Percentiles rank a stretch among this genome's conserved stretches.
Conservation (phyloP, 768 basidiomycete genomes). For the Suillus placidus region DNA sequence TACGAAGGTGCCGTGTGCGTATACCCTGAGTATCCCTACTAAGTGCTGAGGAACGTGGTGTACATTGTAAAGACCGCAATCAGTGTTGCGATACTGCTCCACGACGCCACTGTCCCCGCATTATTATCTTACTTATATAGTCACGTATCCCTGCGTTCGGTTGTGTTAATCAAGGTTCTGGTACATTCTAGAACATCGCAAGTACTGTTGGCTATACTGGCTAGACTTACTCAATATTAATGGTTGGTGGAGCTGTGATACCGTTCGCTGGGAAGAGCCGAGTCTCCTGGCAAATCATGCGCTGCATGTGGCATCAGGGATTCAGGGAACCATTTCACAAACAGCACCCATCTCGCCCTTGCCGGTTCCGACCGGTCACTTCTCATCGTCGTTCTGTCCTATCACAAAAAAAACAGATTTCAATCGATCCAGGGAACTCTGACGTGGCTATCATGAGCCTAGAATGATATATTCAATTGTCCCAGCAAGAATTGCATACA, state of each 20-base stretch:
- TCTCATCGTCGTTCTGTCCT: background rate
- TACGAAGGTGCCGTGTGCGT: background rate
- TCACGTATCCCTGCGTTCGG: background rate
- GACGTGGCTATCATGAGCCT: constrained; percentile 3
- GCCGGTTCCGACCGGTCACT: constrained; percentile 6
- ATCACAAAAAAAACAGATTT: background rate
- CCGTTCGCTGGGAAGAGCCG: background rate
- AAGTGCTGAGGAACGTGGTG: background rate
- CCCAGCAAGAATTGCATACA: constrained; percentile 3
- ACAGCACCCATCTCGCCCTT: background rate
- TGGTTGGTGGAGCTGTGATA: constrained; percentile 3
- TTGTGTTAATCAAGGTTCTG: background rate
- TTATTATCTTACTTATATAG: constrained; percentile 13
- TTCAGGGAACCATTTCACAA: background rate
- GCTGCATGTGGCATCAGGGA: background rate
- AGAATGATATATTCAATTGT: background rate
- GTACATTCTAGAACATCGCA: constrained; percentile 11
- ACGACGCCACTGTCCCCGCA: constrained; percentile 28
- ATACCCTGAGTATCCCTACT: background rate
- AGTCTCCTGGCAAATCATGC: constrained; percentile 1
- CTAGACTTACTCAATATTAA: constrained; percentile 8
- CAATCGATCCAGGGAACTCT: background rate
- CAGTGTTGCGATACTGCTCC: constrained; percentile 15
- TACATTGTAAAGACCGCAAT: constrained; percentile 4
- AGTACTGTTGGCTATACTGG: constrained; percentile 4